Base-by-base conservation (phyloP, 192 early-diverging fungal species). In the Backusella parvicylindrica region DNA sequence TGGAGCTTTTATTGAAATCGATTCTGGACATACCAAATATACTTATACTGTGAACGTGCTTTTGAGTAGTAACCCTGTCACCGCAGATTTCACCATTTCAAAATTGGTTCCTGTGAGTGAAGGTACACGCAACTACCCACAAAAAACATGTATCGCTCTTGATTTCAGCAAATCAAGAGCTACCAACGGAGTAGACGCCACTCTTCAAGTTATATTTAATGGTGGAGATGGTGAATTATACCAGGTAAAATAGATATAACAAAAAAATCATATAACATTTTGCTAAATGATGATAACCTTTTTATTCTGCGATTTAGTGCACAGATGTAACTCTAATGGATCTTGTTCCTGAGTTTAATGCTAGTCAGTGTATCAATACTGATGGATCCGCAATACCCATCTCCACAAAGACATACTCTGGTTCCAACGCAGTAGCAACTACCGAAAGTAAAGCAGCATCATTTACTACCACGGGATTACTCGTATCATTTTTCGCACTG, bases 181-280 rank as follows among this genome's bases (percentile, higher is more conserved):
- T 26, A 76, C 75, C 53, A 77, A 85, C 60, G 85, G 86, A 18
- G 66, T 76, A 36, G 81, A 84, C 70, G 88, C 84, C 28, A 86
- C 85, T 32, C 74, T 89, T 28, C 88, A 89, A 68, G 73, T 86
- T 64, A 72, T 85, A 11, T 85, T 83, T 73, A 86, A 81, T 50
- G 86, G 81, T 9, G 85, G 84, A 15, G 86, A 89, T 65, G 80
- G 77, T 11, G 73, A 64, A 64, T 78, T 89, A 9, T 87, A 87
- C 71, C 82, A 85, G 74, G 80, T 81, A 76, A 63, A n/a, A 0
- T 15, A 26, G 7, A 33, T 53, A 26, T n/a, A n/a, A n/a, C n/a
- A n/a, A n/a, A 35, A 47, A 47, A 18, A 3, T 3, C 43, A 47
- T 8, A 47, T 7, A 47, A n/a, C 0, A n/a, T 1, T 47, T 7